A percentile compares a stretch with the other conserved stretches of the same genome.
Conservation (phyloP, 2,329 filamentous ascomycete species). For the Claviceps capensis region DNA sequence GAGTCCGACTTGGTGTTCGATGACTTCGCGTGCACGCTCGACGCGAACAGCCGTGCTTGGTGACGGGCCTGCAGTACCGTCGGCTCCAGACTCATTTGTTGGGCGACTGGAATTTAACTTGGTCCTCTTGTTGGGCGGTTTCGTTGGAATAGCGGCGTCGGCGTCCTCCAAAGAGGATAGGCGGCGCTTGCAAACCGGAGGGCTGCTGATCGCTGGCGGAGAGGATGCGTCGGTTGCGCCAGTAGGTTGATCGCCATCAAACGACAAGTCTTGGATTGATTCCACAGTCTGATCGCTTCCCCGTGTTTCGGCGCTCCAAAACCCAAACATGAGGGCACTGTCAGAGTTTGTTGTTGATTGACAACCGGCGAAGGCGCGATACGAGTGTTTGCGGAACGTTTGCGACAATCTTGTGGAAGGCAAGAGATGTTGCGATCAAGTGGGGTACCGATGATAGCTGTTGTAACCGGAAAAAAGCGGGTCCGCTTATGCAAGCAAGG, state of each 20-base stretch:
- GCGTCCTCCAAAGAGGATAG: conserved; percentile 18
- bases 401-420: conserved; percentile 4
- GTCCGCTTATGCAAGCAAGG: conserved; percentile 11
- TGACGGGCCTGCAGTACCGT: conserved; percentile 10
- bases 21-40: conserved; percentile 51
- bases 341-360: conserved; percentile 11
- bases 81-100: background rate
- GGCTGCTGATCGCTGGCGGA: background rate
- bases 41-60: conserved; percentile 12
- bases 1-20: conserved; percentile 78
- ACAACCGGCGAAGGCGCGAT: conserved; percentile 8
- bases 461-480: conserved; percentile 18
- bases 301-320: conserved; percentile 45
- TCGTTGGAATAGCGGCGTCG: background rate
- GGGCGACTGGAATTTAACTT: conserved; percentile 19
- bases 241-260: conserved; percentile 18
- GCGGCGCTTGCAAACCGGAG: conserved; percentile 25
- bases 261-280: background rate
- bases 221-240: background rate
- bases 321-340: conserved; percentile 44
- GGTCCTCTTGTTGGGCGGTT: conserved; percentile 26
- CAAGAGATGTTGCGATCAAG: background rate
- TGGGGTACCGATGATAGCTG: conserved; percentile 12
- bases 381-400: conserved; percentile 1
- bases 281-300: conserved; percentile 39